A percentile compares a stretch with the other conserved stretches of the same genome.
phyloP scores from a whole-genome alignment of 345 rosid genomes.

The Citrus cavaleriei region DNA sequence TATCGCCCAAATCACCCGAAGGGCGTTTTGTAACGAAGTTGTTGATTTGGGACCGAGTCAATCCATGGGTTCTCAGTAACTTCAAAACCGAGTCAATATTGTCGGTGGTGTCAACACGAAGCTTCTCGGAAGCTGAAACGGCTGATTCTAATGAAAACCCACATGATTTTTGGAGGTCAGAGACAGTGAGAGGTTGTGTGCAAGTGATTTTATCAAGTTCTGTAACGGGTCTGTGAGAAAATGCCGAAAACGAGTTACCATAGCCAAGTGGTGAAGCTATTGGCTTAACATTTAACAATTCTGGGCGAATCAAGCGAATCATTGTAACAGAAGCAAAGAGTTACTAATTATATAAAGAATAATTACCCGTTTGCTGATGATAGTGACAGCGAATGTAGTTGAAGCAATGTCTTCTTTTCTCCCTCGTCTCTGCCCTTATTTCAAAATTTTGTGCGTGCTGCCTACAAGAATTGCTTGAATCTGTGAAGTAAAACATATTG shows the following conservation, averaged over 20 bases:
- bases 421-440: not conserved
- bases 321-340: not conserved
- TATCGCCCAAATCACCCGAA: not conserved
- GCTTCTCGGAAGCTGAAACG: conserved; percentile 11
- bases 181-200: not conserved
- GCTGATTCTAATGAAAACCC: conserved; percentile 14
- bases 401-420: not conserved
- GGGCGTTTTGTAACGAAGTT: not conserved
- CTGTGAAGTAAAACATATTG: not conserved
- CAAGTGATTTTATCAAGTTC: not conserved
- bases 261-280: not conserved
- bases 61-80: not conserved
- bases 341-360: not conserved
- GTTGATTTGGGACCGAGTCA: conserved; percentile 2
- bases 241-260: not conserved
- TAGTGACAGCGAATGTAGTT: not conserved
- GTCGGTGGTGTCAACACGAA: not conserved
- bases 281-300: not conserved
- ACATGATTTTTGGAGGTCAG: not conserved
- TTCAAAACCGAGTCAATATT: conserved; percentile 9
- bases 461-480: not conserved
- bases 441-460: not conserved
- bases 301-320: not conserved
- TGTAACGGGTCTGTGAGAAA: not conserved
- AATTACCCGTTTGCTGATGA: not conserved